Evolutionary conservation across 495 filamentous ascomycete species (phyloP).

Genomic region (Lasiosphaeria hispida): DNA sequence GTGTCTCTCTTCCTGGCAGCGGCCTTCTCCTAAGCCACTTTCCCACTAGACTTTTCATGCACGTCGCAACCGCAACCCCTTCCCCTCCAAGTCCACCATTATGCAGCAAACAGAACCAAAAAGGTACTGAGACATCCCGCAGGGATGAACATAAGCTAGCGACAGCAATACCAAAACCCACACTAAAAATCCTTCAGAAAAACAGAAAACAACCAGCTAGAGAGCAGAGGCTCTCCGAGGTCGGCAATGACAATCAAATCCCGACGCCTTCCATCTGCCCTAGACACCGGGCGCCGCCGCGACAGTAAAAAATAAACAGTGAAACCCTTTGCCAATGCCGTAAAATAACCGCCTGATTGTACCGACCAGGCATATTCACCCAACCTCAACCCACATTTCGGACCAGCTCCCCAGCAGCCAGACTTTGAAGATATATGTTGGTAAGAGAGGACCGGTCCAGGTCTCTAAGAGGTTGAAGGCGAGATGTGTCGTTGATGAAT

Average conservation of each 20-base stretch:
- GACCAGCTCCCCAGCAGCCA: slow-evolving; percentile 10
- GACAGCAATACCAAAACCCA: slow-evolving; percentile 10
- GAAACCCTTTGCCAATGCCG: slow-evolving; percentile 21
- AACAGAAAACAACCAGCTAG: neutral
- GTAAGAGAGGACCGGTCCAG: slow-evolving; percentile 3
- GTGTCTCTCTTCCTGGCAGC: neutral
- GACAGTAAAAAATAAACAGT: slow-evolving; percentile 23
- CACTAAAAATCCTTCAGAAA: neutral
- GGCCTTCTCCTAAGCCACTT: too few relatives aligned
- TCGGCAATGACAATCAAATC: slow-evolving; percentile 15
- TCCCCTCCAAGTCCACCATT: slow-evolving; percentile 9
- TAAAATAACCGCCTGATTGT: slow-evolving; percentile 9
- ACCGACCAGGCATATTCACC: slow-evolving; percentile 10
- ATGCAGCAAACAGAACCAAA: slow-evolving; percentile 11
- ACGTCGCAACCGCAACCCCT: neutral
- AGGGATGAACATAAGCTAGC: slow-evolving; percentile 6
- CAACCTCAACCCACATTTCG: slow-evolving; percentile 12
- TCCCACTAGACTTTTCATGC: slow-evolving; percentile 1
- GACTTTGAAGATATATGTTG: slow-evolving; percentile 17
- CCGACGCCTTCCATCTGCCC: slow-evolving; percentile 21
- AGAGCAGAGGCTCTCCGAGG: neutral
- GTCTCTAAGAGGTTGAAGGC: slow-evolving; percentile 17
- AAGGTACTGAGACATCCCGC: neutral
- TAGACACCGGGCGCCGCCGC: slow-evolving; percentile 30
- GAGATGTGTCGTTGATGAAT: slow-evolving; percentile 24